Evolutionary conservation across 2,329 filamentous ascomycete genomes (phyloP).

Genomic region (Trichoderma atroviride): DNA sequence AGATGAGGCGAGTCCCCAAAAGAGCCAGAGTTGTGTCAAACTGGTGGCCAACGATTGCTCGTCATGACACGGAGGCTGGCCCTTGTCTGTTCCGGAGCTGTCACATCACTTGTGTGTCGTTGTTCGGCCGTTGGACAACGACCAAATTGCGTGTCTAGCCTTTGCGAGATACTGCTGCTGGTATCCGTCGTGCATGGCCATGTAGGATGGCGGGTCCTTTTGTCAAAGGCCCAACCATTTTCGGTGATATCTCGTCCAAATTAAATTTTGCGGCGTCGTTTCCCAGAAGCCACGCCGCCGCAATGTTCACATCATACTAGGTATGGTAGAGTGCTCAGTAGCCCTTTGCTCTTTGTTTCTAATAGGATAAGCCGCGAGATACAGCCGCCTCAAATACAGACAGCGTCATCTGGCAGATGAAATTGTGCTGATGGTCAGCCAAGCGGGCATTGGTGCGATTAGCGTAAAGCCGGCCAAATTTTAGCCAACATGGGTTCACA

Average conservation of each 20-base stretch:
- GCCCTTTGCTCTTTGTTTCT: not conserved
- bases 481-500: conserved; percentile 14
- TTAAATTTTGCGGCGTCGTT: not conserved
- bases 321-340: not conserved
- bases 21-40: conserved; percentile 8
- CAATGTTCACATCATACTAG: not conserved
- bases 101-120: conserved; percentile 19
- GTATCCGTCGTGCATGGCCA: conserved; percentile 4
- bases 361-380: not conserved
- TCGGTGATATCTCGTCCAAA: conserved; percentile 23
- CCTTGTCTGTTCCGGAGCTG: conserved; percentile 19
- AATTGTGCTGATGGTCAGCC: not conserved
- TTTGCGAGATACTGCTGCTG: not conserved
- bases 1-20: conserved; percentile 9
- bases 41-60: not conserved
- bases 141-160: conserved; percentile 22
- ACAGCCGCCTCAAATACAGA: not conserved
- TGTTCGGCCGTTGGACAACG: conserved; percentile 23
- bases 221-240: conserved; percentile 12
- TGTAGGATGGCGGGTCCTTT: conserved; percentile 17
- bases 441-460: conserved; percentile 16
- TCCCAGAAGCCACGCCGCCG: not conserved
- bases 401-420: not conserved
- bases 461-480: conserved; percentile 1
- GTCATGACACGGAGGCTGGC: not conserved